Evolutionary conservation across 177 flowering plant species (phyloP).

Genomic region (Telopea speciosissima): DNA sequence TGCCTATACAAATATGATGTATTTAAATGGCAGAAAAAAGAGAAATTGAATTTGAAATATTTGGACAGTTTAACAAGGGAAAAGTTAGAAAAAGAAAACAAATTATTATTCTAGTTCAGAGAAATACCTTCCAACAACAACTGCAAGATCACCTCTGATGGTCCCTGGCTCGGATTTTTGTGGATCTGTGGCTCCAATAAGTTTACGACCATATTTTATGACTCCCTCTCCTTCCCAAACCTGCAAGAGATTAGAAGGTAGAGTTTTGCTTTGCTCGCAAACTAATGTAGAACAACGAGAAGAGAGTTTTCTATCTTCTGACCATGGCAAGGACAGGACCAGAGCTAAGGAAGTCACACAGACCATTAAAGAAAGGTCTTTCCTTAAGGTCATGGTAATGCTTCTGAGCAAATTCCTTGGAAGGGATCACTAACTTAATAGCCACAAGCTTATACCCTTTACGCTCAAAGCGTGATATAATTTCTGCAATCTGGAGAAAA

Average conservation of each 20-base stretch:
- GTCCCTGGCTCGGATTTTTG: conserved; percentile 99
- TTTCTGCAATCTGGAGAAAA: conserved; percentile 71
- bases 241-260: conserved; percentile 27
- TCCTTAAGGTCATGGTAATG: conserved; percentile 95
- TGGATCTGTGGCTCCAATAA: conserved; percentile 97
- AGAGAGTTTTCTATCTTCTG: conserved; percentile 6
- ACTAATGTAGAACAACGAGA: neutral
- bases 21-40: neutral
- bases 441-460: conserved; percentile 96
- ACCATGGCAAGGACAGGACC: conserved; percentile 99
- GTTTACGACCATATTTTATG: conserved; percentile 84
- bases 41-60: neutral
- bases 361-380: conserved; percentile 89
- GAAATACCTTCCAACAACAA: conserved; percentile 92
- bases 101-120: neutral
- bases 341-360: conserved; percentile 93
- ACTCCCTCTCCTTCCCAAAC: conserved; percentile 99
- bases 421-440: conserved; percentile 70
- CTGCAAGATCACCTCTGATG: conserved; percentile 96
- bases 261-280: neutral
- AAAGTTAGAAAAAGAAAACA: neutral
- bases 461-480: conserved; percentile 83
- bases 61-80: neutral
- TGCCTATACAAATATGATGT: too few species aligned
- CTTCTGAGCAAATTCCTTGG: conserved; percentile 86